These are phyloP conservation scores for Candida albicans DNA, from an alignment of 1,139 yeast genomes.

Conservation along the genomic window DNA sequence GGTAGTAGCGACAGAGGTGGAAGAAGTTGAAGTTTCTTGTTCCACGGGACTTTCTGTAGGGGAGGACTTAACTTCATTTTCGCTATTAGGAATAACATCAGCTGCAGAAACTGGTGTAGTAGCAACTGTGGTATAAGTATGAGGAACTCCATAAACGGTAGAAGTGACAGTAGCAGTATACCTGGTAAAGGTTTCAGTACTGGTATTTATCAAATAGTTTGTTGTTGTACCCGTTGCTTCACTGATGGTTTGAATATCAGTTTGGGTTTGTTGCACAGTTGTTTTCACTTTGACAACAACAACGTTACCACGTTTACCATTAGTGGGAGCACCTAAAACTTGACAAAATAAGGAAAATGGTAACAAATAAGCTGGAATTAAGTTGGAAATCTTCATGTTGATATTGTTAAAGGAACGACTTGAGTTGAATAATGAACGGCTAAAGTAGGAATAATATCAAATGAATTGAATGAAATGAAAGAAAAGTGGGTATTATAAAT, in stretches of 20 bases:
- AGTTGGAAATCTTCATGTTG: slow-evolving; percentile 36
- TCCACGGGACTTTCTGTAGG: background rate
- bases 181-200: slow-evolving; percentile 40
- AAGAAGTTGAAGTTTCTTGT: slow-evolving; percentile 1
- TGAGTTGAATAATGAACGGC: slow-evolving; percentile 23
- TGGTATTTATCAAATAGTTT: slow-evolving; percentile 29
- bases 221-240: slow-evolving; percentile 34
- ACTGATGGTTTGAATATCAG: slow-evolving; percentile 34
- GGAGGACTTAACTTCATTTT: slow-evolving; percentile 11
- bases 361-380: slow-evolving; percentile 19
- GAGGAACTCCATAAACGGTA: slow-evolving; percentile 42
- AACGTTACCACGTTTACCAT: slow-evolving; percentile 20
- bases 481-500: slow-evolving; percentile 10
- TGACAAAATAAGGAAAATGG: slow-evolving; percentile 19
- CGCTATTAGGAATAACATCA: slow-evolving; percentile 12
- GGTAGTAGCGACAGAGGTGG: slow-evolving; percentile 5
- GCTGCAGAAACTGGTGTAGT: slow-evolving; percentile 28
- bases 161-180: slow-evolving; percentile 50
- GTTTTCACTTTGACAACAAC: slow-evolving; percentile 38
- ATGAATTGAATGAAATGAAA: slow-evolving; percentile 15
- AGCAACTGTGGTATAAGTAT: slow-evolving; percentile 40
- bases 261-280: slow-evolving; percentile 36
- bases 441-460: slow-evolving; percentile 19
- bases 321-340: slow-evolving; percentile 31
- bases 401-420: slow-evolving; percentile 21